These are phyloP conservation scores for Yamadazyma scolyti DNA, from an alignment of 805 yeast species.

Conservation along the genomic window DNA sequence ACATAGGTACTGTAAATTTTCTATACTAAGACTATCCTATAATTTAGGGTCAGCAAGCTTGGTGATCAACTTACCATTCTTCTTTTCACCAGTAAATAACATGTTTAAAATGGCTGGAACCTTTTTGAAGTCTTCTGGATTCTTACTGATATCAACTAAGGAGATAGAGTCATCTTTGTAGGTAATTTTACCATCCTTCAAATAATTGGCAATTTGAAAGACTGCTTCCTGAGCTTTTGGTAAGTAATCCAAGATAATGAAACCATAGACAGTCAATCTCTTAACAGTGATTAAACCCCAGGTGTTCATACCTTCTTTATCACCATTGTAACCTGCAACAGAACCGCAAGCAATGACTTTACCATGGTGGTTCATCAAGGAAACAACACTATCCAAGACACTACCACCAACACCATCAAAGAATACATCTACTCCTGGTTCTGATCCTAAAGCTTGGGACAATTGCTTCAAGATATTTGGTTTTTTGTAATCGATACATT, in stretches of 20 bases:
- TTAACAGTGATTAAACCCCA: conserved; percentile 21
- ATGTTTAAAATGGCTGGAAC: conserved; percentile 48
- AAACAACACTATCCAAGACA: conserved; percentile 14
- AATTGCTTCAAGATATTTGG: conserved; percentile 14
- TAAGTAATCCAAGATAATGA: conserved; percentile 16
- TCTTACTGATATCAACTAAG: conserved; percentile 29
- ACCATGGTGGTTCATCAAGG: conserved; percentile 17
- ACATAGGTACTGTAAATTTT: too few relatives aligned
- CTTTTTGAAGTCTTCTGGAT: conserved; percentile 24
- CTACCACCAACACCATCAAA: conserved; percentile 24
- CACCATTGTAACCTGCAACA: conserved; percentile 30
- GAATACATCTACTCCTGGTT: conserved; percentile 36
- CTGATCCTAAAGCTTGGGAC: conserved; percentile 23
- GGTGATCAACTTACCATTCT: conserved; percentile 49
- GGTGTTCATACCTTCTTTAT: conserved; percentile 14
- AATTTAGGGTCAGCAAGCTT: conserved; percentile 31
- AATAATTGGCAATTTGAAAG: conserved; percentile 10
- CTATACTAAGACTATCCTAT: too few relatives aligned
- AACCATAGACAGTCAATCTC: conserved; percentile 18
- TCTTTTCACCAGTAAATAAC: conserved; percentile 42
- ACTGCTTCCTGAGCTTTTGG: conserved; percentile 11
- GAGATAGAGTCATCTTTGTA: conserved; percentile 12
- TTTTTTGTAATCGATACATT: conserved; percentile 51
- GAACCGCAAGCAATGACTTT: conserved; percentile 27
- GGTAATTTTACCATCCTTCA: conserved; percentile 16